Evolutionary conservation across 1,139 yeast genomes (phyloP), one percentile per base, ranked within the genome.

Genomic region (Blastobotrys ciferrii): DNA sequence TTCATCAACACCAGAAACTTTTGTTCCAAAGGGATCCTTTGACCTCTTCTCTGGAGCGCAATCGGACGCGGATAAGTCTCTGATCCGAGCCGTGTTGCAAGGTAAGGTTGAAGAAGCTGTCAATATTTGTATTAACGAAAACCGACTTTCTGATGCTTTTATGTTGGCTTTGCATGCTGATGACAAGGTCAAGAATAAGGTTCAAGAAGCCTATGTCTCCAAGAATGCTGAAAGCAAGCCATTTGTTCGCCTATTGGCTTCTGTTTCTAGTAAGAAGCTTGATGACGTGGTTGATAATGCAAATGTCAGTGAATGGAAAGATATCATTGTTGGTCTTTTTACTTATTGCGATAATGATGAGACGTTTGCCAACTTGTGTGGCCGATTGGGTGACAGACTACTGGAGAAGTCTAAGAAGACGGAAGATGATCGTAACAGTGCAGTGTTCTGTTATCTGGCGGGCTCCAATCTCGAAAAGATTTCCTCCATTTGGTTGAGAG

Each of bases 401-500:
- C 67, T 80, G 45, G 69, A 66, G 1, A 43, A 58, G 7, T 19
- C 48, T 12, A 52, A 58, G 19, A 50, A 45, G 17, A 51, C 54
- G 43, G 58, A 61, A 6, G 68, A 66, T 13, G 67, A 71, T 48
- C 80, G 97, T 66, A 80, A 82, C 59, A 77, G 81, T 62, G 96
- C 98, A 1, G 72, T 91, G 47, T 66, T 80, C 35, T 82, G 94
- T 60, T 92, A 84, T 66, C 74, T 88, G 57, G 87, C 91, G 12
- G 96, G 96, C 35, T 78, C 82, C 43, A 82, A 92, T 14, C 73
- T 91, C 47, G 94, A 86, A 54, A 87, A 84, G 62, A 82, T 87
- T 46, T 81, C 96, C 2, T 68, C 74, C 15, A 78, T 94, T 54
- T 94, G 98, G 99, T 76, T 87, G 49, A 72, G 78, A 38, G 98